Evolutionary conservation across 1,284 basidiomycete species (phyloP), one percentile per base, ranked within the genome.

Genomic region (Vanrija sp.): DNA sequence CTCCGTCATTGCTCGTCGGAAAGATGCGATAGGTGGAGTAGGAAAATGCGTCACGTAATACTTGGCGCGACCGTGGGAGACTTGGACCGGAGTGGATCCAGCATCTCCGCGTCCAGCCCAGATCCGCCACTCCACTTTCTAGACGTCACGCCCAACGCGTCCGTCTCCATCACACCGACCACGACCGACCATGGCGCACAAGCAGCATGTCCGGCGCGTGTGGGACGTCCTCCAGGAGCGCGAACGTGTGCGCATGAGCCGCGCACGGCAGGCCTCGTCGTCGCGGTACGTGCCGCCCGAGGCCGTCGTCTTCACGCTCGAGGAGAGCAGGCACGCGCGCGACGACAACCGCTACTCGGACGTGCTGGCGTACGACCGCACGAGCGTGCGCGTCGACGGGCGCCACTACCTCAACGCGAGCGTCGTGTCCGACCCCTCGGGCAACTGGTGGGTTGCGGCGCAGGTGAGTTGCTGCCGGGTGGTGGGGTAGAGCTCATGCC

Each of bases 311-410:
- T 31, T 31, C 48, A 63, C 64, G n/a, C 62, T 65, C 43, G 39
- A 44, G 6, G 59, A 63, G 22, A 68, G 65, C 14, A 25, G 31
- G 27, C 31, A 24, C 49, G 20, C 41, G 18, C 41, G 52, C 31
- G 31, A 15, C 0, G 48, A 51, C 24, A 75, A 75, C 53, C 63
- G 72, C 18, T 75, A 75, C 53, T 56, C 59, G 24, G 66, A 75
- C 46, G 65, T 75, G 18, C 51, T 66, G 15, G 65, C 72, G 3
- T 75, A 75, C 48, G 72, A 75, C 58, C 61, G 70, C 37, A 68
- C 69, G 1, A 61, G 64, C 9, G 67, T 73, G 4, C 36, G 31
- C 2, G 51, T 59, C 18, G 57, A 53, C 10, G 54, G 52, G 23
- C 51, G 56, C 19, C 47, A 24, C 4, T 74, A 73, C 46, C 48